Conservation (phyloP, 352 stramenopile species). For the Globisporangium ultimum region DNA sequence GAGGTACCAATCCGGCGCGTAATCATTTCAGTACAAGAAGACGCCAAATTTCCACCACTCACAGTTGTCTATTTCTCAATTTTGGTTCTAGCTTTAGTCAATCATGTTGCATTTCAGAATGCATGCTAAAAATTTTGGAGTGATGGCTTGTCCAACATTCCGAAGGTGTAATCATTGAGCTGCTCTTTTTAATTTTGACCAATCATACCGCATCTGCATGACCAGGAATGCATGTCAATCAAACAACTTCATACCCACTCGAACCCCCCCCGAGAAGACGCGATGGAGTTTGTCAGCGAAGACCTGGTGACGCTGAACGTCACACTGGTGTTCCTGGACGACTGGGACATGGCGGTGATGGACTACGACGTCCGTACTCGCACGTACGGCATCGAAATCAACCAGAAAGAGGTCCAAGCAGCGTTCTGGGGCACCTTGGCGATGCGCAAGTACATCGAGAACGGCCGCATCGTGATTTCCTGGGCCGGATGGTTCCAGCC, state of each 20-base stretch:
- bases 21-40: no score
- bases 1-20: no score
- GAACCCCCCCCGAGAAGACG: no score
- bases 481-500: conserved; percentile 9
- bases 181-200: neutral
- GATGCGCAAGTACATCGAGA: conserved; percentile 18
- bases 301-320: conserved; percentile 16
- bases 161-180: no score
- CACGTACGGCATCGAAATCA: conserved; percentile 14
- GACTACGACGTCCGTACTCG: conserved; percentile 1
- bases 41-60: no score
- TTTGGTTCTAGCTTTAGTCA: no score
- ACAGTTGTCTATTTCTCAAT: no score
- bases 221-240: no score
- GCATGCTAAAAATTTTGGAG: no score
- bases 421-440: conserved; percentile 13
- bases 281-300: conserved; percentile 10
- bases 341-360: conserved; percentile 12
- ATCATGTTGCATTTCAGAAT: no score
- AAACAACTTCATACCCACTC: no score
- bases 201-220: neutral
- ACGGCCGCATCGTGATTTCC: conserved; percentile 14
- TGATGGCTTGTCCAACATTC: no score
- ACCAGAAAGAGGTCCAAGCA: conserved; percentile 13
- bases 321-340: conserved; percentile 15